phyloP scores from a whole-genome alignment of 73 alveolate species.

The Paramecium primaurelia region DNA sequence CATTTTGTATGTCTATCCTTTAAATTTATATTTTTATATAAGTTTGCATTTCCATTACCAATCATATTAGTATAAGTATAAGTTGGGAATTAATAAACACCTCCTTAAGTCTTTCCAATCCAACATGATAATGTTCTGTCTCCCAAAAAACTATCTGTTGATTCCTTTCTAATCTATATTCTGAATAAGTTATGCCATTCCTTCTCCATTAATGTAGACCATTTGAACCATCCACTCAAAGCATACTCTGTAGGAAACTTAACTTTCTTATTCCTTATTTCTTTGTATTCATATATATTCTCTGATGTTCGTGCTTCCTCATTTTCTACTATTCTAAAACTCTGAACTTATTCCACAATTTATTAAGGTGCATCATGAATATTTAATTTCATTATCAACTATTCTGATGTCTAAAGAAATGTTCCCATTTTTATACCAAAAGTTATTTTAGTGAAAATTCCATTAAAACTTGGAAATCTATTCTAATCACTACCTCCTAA shows the following conservation, averaged over 20 bases:
- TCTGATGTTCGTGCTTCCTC: background rate
- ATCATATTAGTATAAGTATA: slow-evolving; percentile 44
- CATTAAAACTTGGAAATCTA: slow-evolving; percentile 36
- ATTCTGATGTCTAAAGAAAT: background rate
- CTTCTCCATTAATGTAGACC: background rate
- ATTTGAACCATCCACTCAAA: slow-evolving; percentile 24
- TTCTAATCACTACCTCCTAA: slow-evolving; percentile 9
- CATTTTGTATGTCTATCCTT: background rate
- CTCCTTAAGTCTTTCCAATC: background rate
- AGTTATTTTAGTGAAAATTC: background rate
- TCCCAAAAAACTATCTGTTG: slow-evolving; percentile 2
- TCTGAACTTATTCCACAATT: background rate
- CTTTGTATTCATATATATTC: background rate
- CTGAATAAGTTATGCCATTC: slow-evolving; percentile 43
- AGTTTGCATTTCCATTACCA: slow-evolving; percentile 48
- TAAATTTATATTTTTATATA: background rate
- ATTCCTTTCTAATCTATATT: background rate
- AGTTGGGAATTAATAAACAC: slow-evolving; percentile 29
- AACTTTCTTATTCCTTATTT: background rate
- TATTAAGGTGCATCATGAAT: background rate
- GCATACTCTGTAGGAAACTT: slow-evolving; percentile 24
- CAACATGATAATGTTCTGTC: slow-evolving; percentile 43
- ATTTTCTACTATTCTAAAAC: background rate
- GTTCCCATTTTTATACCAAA: background rate
- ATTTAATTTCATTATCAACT: background rate